phyloP scores from a whole-genome alignment of 805 yeast genomes.

The Ogataea naganishii region DNA sequence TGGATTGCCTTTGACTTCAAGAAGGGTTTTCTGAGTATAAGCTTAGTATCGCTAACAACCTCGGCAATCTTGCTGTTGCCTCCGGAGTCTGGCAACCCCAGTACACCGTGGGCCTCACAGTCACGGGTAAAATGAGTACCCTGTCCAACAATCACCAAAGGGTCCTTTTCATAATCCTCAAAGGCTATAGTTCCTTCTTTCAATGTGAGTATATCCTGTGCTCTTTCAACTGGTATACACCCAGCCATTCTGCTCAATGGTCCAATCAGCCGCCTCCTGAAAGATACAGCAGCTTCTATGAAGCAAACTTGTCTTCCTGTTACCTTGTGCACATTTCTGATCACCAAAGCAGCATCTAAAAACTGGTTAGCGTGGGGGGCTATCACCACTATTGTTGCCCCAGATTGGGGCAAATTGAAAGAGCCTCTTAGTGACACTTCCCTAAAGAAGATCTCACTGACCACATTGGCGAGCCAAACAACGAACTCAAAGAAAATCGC shows the following conservation, averaged over 20 bases:
- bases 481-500: too few relatives aligned
- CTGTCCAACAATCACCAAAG: constrained; percentile 51
- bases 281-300: constrained; percentile 77
- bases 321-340: constrained; percentile 61
- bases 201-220: constrained; percentile 67
- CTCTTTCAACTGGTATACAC: constrained; percentile 85
- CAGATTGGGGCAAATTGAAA: constrained; percentile 53
- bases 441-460: constrained; percentile 60
- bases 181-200: constrained; percentile 45
- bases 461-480: constrained; percentile 19
- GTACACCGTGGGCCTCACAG: constrained; percentile 54
- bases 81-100: constrained; percentile 69
- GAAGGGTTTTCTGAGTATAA: constrained; percentile 63
- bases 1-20: constrained; percentile 38
- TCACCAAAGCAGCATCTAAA: constrained; percentile 57
- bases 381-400: constrained; percentile 87
- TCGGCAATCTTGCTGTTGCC: constrained; percentile 70
- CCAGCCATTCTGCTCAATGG: constrained; percentile 63
- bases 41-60: constrained; percentile 60
- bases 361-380: constrained; percentile 98
- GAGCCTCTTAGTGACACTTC: constrained; percentile 89
- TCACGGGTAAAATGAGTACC: constrained; percentile 61
- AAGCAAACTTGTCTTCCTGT: constrained; percentile 67
- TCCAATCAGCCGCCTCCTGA: constrained; percentile 63
- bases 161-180: constrained; percentile 39